Conservation (phyloP, 352 stramenopile species). For the Globisporangium ultimum region DNA sequence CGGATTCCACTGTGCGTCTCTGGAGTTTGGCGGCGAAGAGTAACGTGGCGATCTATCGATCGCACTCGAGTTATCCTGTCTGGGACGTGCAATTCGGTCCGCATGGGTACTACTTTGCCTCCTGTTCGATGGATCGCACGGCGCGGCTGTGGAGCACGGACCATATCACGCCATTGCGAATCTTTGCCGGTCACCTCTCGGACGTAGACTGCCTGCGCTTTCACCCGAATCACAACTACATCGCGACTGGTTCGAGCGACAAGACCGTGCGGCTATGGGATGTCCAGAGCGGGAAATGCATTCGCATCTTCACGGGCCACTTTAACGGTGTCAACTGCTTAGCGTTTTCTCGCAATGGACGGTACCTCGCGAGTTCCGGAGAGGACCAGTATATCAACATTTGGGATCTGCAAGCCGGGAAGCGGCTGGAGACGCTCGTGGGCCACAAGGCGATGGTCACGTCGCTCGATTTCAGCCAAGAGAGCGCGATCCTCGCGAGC, state of each 20-base stretch:
- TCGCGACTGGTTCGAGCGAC: conserved; percentile 92
- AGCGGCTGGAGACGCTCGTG: conserved; percentile 81
- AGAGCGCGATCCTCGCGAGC: conserved; percentile 74
- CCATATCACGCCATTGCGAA: conserved; percentile 84
- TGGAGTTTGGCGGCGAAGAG: conserved; percentile 84
- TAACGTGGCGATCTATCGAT: conserved; percentile 76
- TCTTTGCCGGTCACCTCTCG: conserved; percentile 92
- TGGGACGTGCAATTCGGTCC: conserved; percentile 92
- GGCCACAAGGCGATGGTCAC: conserved; percentile 75
- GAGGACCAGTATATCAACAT: conserved; percentile 91
- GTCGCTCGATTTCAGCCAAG: conserved; percentile 74
- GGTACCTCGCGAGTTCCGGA: conserved; percentile 84
- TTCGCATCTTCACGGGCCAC: conserved; percentile 92
- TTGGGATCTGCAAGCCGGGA: conserved; percentile 91
- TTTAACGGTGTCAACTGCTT: conserved; percentile 85
- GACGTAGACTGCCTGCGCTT: conserved; percentile 91
- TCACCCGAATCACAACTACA: conserved; percentile 96
- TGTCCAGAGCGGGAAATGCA: conserved; percentile 89
- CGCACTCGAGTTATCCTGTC: conserved; percentile 73
- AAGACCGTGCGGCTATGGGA: conserved; percentile 95
- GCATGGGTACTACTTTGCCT: conserved; percentile 95
- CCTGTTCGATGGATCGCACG: conserved; percentile 91
- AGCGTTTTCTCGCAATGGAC: conserved; percentile 88
- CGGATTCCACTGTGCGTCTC: conserved; percentile 75
- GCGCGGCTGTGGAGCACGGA: conserved; percentile 94